phyloP scores from a whole-genome alignment of 2,329 filamentous ascomycete species.

The Stemphylium beticola region DNA sequence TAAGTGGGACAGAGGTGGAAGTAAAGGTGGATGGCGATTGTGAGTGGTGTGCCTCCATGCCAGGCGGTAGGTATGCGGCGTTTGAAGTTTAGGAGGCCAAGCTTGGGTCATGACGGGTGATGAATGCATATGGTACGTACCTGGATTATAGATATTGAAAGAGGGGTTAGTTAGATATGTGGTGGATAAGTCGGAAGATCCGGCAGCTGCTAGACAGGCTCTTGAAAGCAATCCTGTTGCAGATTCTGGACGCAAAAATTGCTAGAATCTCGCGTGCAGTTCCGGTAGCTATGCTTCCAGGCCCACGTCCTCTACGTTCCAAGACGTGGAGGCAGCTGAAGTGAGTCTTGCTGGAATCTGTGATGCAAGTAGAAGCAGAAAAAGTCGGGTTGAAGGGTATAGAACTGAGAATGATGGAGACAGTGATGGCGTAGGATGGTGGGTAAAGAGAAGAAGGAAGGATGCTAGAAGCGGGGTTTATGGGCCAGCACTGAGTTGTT shows the following conservation, averaged over 20 bases:
- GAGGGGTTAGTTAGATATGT: neutral
- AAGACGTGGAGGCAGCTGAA: neutral
- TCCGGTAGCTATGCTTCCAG: neutral
- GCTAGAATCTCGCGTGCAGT: neutral
- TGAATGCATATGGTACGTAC: slow-evolving; percentile 1
- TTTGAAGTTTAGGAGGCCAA: neutral
- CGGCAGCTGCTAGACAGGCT: neutral
- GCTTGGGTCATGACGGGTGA: neutral
- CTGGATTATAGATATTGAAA: slow-evolving; percentile 4
- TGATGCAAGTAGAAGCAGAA: slow-evolving; percentile 2
- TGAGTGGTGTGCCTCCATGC: neutral
- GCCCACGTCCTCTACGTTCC: neutral
- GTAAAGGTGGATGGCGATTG: neutral
- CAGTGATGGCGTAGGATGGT: slow-evolving; percentile 2
- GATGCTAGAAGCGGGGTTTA: slow-evolving; percentile 14
- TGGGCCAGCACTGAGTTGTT: slow-evolving; percentile 15
- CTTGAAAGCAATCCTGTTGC: neutral
- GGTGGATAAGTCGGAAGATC: neutral
- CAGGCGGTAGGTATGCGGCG: neutral
- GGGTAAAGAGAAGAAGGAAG: slow-evolving; percentile 14
- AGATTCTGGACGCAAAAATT: neutral
- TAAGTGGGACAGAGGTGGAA: slow-evolving; percentile 13
- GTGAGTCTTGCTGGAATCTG: neutral
- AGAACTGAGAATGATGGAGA: slow-evolving; percentile 12
- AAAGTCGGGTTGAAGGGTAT: slow-evolving; percentile 6